phyloP scores from a whole-genome alignment of 768 basidiomycete genomes.

The Royoungia palumana region DNA sequence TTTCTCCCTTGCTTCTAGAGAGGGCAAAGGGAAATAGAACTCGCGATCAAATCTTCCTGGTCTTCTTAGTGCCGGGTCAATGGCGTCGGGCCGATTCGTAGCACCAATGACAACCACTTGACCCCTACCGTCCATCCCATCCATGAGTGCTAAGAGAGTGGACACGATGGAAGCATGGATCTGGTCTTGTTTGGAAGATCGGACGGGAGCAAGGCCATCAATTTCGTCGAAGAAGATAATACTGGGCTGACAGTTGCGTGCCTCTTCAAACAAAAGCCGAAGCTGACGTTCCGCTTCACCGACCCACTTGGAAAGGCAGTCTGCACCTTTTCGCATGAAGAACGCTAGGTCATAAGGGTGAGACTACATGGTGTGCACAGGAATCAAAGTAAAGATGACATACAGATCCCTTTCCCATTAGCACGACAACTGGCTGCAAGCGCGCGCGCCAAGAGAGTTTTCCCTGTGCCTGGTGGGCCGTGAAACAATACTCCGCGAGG shows the following conservation, averaged over 20 bases:
- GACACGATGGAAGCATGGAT: slow-evolving; percentile 98
- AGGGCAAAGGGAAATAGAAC: slow-evolving; percentile 95
- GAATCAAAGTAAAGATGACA: slow-evolving; percentile 29
- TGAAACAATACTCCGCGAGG: slow-evolving; percentile 97
- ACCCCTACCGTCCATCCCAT: slow-evolving; percentile 98
- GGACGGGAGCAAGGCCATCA: slow-evolving; percentile 95
- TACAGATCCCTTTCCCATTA: slow-evolving; percentile 84
- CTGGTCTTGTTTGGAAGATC: slow-evolving; percentile 98
- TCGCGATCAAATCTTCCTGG: slow-evolving; percentile 97
- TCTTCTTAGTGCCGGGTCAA: slow-evolving; percentile 90
- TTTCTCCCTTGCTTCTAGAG: slow-evolving; percentile 77
- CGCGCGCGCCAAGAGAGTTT: slow-evolving; percentile 90
- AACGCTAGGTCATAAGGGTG: slow-evolving; percentile 58
- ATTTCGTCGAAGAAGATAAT: slow-evolving; percentile 99
- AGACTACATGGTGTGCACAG: background rate
- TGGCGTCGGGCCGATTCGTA: slow-evolving; percentile 96
- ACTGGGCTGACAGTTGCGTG: slow-evolving; percentile 84
- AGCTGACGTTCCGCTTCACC: slow-evolving; percentile 98
- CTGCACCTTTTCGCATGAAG: slow-evolving; percentile 99
- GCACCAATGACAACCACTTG: slow-evolving; percentile 98
- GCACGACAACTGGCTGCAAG: slow-evolving; percentile 89
- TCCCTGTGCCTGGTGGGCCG: slow-evolving; percentile 98
- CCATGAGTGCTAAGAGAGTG: slow-evolving; percentile 95
- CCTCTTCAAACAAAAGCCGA: slow-evolving; percentile 93
- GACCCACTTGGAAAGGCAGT: slow-evolving; percentile 98